phyloP scores from a whole-genome alignment of 495 filamentous ascomycete species.

The Hapsidospora chrysogenum region DNA sequence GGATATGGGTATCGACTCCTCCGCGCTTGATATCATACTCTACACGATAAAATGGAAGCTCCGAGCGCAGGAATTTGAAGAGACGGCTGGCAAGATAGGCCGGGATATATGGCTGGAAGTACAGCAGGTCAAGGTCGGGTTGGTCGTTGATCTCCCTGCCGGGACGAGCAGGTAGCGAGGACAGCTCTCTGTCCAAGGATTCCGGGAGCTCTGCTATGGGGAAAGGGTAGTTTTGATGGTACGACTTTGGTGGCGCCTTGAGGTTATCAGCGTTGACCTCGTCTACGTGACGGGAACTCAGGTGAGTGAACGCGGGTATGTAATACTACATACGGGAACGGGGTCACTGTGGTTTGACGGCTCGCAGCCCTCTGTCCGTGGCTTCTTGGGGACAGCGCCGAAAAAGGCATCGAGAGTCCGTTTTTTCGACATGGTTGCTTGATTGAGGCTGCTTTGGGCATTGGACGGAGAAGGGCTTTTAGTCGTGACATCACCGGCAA shows the following conservation, averaged over 20 bases:
- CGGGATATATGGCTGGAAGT: slow-evolving; percentile 49
- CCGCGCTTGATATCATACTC: slow-evolving; percentile 49
- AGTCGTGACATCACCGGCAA: too few relatives aligned
- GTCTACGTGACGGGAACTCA: too few relatives aligned
- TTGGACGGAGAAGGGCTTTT: too few relatives aligned
- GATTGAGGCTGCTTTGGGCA: neutral
- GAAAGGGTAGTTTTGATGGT: slow-evolving; percentile 45
- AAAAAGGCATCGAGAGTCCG: slow-evolving; percentile 37
- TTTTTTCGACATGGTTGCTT: slow-evolving; percentile 16
- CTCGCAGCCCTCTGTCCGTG: slow-evolving; percentile 5
- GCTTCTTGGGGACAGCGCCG: slow-evolving; percentile 22
- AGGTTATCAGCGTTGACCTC: neutral
- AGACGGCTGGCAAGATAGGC: slow-evolving; percentile 31
- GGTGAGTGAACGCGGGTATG: too few relatives aligned
- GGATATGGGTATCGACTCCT: slow-evolving; percentile 37
- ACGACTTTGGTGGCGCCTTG: slow-evolving; percentile 9
- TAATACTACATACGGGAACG: too few relatives aligned
- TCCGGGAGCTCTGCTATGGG: slow-evolving; percentile 38
- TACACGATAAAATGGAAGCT: slow-evolving; percentile 58
- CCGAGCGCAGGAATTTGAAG: slow-evolving; percentile 44
- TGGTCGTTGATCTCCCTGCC: slow-evolving; percentile 36
- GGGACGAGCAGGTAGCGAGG: slow-evolving; percentile 17
- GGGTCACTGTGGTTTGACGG: too few relatives aligned
- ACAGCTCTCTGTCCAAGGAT: slow-evolving; percentile 9
- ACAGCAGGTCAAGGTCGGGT: slow-evolving; percentile 47